Evolutionary conservation across 768 basidiomycete species (phyloP).

Genomic region (Auriscalpium microsporum): DNA sequence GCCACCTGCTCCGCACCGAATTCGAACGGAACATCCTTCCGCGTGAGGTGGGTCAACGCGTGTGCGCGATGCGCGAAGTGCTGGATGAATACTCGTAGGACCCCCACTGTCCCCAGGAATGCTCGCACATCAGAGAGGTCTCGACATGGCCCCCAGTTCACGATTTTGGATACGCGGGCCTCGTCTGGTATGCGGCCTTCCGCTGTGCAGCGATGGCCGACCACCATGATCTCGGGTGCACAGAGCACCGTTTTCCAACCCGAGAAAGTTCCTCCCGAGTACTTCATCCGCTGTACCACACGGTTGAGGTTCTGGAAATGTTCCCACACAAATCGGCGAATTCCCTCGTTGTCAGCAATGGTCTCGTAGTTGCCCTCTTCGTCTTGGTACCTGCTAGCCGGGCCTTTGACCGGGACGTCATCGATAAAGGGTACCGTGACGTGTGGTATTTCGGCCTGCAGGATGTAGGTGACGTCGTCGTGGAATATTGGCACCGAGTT

Average conservation of each 20-base stretch:
- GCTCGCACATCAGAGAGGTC: slow-evolving; percentile 17
- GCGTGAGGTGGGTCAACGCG: slow-evolving; percentile 14
- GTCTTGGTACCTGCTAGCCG: slow-evolving; percentile 21
- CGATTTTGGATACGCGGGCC: slow-evolving; percentile 18
- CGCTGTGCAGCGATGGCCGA: slow-evolving; percentile 31
- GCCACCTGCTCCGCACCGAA: slow-evolving; percentile 10
- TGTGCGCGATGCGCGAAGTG: slow-evolving; percentile 16
- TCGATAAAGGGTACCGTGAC: slow-evolving; percentile 31
- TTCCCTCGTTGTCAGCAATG: slow-evolving; percentile 27
- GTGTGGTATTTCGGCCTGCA: slow-evolving; percentile 33
- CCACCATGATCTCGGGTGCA: slow-evolving; percentile 19
- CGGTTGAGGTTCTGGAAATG: slow-evolving; percentile 29
- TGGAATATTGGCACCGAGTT: slow-evolving; percentile 34
- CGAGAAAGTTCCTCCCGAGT: slow-evolving; percentile 29
- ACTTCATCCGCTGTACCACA: slow-evolving; percentile 28
- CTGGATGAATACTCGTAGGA: slow-evolving; percentile 16
- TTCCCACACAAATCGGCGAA: slow-evolving; percentile 32
- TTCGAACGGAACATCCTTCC: slow-evolving; percentile 15
- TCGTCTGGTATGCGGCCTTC: slow-evolving; percentile 25
- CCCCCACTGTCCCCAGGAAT: slow-evolving; percentile 18
- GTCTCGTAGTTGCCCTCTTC: slow-evolving; percentile 26
- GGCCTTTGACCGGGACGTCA: slow-evolving; percentile 29
- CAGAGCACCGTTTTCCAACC: slow-evolving; percentile 28
- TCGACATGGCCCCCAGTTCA: slow-evolving; percentile 15
- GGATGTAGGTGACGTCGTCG: slow-evolving; percentile 28